Evolutionary conservation across 441 rosid genomes (phyloP).

Genomic region (Dalechampia spathulata): DNA sequence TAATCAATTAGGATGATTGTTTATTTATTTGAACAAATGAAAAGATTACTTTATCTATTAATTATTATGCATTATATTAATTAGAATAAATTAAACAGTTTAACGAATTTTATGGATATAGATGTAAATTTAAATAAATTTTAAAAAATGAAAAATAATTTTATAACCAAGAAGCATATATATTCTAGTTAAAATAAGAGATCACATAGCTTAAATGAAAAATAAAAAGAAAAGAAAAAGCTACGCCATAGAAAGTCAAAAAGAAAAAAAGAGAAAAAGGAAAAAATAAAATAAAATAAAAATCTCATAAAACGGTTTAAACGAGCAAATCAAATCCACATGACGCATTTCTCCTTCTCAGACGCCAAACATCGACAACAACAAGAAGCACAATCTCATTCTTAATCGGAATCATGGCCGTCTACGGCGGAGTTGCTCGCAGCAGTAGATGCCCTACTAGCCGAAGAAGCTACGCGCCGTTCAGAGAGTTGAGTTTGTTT

Average conservation of each 20-base stretch:
- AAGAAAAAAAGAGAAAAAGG: not conserved
- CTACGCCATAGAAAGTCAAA: not conserved
- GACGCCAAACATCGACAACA: not conserved
- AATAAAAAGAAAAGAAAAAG: not conserved
- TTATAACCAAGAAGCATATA: too few species aligned
- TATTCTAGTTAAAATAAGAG: too few species aligned
- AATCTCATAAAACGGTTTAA: conserved; percentile 15
- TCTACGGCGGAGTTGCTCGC: conserved; percentile 33
- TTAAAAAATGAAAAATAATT: too few species aligned
- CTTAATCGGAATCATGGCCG: not conserved
- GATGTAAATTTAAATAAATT: too few species aligned
- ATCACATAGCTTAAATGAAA: too few species aligned
- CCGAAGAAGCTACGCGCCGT: conserved; percentile 28
- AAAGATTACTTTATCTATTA: too few species aligned
- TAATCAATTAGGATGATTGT: too few species aligned
- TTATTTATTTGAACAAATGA: too few species aligned
- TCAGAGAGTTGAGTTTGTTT: conserved; percentile 27
- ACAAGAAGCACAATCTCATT: not conserved
- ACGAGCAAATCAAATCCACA: conserved; percentile 1
- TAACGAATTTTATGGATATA: too few species aligned
- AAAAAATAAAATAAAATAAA: not conserved
- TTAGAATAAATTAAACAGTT: too few species aligned
- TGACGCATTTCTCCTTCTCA: conserved; percentile 4
- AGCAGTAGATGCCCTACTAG: conserved; percentile 26
- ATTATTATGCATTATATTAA: too few species aligned